A percentile compares a stretch with the other conserved stretches of the same genome.
phyloP scores from a whole-genome alignment of 768 basidiomycete genomes.

The Lactifluus pinguis region DNA sequence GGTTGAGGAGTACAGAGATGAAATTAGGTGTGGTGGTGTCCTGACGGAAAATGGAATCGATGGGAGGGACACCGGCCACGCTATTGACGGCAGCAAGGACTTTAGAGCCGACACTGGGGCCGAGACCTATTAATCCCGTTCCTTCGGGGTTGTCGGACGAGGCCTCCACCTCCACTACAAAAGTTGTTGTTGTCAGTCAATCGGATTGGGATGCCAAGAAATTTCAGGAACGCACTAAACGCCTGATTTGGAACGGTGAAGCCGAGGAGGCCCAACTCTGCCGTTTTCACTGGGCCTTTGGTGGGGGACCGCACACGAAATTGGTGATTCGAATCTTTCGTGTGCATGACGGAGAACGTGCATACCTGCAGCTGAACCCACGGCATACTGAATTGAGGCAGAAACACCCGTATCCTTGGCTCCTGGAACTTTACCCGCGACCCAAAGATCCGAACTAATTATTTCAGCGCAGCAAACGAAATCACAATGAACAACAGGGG shows the following conservation, averaged over 20 bases:
- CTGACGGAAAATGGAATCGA: constrained; percentile 59
- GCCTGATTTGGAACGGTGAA: constrained; percentile 38
- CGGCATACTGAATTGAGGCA: constrained; percentile 42
- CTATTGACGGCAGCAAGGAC: constrained; percentile 30
- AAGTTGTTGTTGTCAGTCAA: background rate
- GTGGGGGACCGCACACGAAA: background rate
- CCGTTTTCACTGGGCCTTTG: constrained; percentile 36
- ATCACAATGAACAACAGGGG: background rate
- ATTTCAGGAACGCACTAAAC: constrained; percentile 30
- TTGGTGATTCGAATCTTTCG: background rate
- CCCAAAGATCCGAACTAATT: constrained; percentile 55
- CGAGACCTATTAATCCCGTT: constrained; percentile 44
- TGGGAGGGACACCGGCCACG: constrained; percentile 39
- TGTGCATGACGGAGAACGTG: too few species aligned
- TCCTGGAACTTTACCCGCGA: constrained; percentile 36
- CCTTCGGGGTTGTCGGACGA: constrained; percentile 26
- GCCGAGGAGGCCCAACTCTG: constrained; percentile 36
- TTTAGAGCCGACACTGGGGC: constrained; percentile 45
- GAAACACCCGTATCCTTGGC: constrained; percentile 32
- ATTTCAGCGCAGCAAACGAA: background rate
- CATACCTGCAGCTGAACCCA: constrained; percentile 33
- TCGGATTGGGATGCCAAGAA: background rate
- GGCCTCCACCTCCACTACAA: constrained; percentile 33
- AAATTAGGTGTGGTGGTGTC: constrained; percentile 47
- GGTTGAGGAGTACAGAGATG: constrained; percentile 54